These are phyloP conservation scores for Colletotrichum spaethianum DNA, from an alignment of 2,329 filamentous ascomycete species.

Conservation along the genomic window DNA sequence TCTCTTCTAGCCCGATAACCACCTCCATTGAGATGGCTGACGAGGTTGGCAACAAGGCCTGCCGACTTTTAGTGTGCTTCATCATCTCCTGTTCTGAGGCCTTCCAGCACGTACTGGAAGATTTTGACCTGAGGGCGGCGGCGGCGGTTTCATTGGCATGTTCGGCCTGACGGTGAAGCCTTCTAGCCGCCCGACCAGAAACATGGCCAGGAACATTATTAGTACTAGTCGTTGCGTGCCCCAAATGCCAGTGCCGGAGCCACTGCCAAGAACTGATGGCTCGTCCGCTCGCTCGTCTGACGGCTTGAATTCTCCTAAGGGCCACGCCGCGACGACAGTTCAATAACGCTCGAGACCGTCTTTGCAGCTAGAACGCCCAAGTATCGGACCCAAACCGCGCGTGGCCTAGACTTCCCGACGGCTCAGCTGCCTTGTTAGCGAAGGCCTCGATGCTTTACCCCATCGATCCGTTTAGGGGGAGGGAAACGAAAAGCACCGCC, in stretches of 20 bases:
- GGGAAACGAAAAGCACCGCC: neutral
- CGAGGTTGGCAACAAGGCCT: conserved; percentile 1
- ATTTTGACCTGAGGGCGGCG: conserved; percentile 10
- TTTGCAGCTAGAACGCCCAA: conserved; percentile 12
- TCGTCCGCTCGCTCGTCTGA: conserved; percentile 7
- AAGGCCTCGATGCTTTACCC: neutral
- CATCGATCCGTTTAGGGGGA: neutral
- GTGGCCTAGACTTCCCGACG: conserved; percentile 17
- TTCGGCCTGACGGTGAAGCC: conserved; percentile 14
- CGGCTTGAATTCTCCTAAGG: neutral
- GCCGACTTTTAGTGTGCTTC: neutral
- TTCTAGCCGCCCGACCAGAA: conserved; percentile 29
- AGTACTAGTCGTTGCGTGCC: conserved; percentile 4
- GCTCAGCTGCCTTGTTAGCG: neutral
- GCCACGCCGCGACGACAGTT: conserved; percentile 22
- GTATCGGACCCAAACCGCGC: conserved; percentile 6
- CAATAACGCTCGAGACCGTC: conserved; percentile 20
- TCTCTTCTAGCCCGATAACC: neutral
- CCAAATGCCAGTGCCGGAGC: conserved; percentile 1
- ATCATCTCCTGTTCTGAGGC: neutral
- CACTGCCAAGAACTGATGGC: conserved; percentile 8
- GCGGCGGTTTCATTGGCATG: conserved; percentile 24
- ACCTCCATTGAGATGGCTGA: neutral
- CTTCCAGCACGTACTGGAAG: conserved; percentile 1
- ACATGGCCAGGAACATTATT: conserved; percentile 23